Conservation (phyloP, 768 basidiomycete species). For the Naematelia encephala region DNA sequence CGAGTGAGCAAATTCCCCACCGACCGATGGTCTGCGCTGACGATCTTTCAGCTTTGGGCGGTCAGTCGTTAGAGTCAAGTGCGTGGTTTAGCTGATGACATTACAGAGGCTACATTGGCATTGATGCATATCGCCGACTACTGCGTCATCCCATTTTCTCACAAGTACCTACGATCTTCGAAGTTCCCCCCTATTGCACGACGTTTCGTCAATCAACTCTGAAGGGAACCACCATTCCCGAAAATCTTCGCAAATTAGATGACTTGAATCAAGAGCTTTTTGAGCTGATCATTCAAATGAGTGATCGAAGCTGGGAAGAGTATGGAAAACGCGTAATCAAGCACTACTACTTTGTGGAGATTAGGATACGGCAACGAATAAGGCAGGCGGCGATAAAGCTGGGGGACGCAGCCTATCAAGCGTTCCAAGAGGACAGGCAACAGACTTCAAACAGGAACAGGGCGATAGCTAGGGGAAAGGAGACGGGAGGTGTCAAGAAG, state of each 20-base stretch:
- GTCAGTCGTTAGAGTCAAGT: too few species aligned
- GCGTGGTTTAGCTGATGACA: too few species aligned
- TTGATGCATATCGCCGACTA: not conserved
- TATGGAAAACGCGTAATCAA: not conserved
- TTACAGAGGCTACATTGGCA: not conserved
- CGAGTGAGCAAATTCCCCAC: not conserved
- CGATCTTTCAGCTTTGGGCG: not conserved
- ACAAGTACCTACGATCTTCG: not conserved
- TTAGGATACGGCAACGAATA: not conserved
- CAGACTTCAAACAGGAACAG: not conserved
- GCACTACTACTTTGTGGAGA: constrained; percentile 5
- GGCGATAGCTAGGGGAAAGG: not conserved
- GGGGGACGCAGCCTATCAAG: not conserved
- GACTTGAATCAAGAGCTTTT: not conserved
- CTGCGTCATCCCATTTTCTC: not conserved
- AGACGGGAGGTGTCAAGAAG: not conserved
- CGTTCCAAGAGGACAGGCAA: not conserved
- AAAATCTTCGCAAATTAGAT: not conserved
- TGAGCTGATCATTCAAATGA: not conserved
- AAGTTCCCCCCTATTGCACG: not conserved
- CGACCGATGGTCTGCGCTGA: not conserved
- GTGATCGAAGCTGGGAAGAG: not conserved
- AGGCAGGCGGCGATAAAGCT: not conserved
- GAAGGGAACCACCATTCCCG: not conserved
- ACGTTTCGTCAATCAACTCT: not conserved